Conservation (phyloP, 1,139 yeast species). For the Zygoascus hellenicus region DNA sequence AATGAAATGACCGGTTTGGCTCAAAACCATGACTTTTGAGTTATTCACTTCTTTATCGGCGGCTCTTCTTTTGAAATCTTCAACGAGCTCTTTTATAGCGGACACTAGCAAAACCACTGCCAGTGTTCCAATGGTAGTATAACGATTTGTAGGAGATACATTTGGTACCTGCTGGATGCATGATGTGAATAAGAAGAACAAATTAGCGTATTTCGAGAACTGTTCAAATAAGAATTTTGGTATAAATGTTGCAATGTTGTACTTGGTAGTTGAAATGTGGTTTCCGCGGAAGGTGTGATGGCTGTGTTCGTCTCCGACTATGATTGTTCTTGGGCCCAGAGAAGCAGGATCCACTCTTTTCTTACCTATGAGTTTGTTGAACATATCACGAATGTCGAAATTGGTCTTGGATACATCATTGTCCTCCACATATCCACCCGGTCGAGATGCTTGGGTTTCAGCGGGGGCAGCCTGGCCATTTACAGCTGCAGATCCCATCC, state of each 20-base stretch:
- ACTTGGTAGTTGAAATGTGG: slow-evolving; percentile 94
- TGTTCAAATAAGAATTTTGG: slow-evolving; percentile 96
- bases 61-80: slow-evolving; percentile 79
- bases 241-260: slow-evolving; percentile 84
- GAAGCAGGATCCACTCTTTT: slow-evolving; percentile 31
- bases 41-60: slow-evolving; percentile 89
- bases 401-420: slow-evolving; percentile 30
- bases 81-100: slow-evolving; percentile 85
- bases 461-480: slow-evolving; percentile 11
- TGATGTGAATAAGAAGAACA: slow-evolving; percentile 89
- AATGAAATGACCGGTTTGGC: slow-evolving; percentile 54
- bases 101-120: slow-evolving; percentile 80
- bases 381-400: slow-evolving; percentile 56
- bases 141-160: slow-evolving; percentile 94
- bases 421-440: slow-evolving; percentile 18
- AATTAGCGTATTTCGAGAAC: slow-evolving; percentile 92
- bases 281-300: slow-evolving; percentile 61
- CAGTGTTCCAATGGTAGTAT: slow-evolving; percentile 90
- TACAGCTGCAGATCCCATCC: slow-evolving; percentile 16
- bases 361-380: slow-evolving; percentile 41
- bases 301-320: slow-evolving; percentile 49
- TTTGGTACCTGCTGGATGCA: slow-evolving; percentile 94
- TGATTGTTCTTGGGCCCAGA: slow-evolving; percentile 61
- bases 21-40: slow-evolving; percentile 67
- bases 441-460: background rate